Evolutionary conservation across 257 asterid genomes (phyloP), one percentile per base, ranked within the genome.

Genomic region (Plantago elongata): DNA sequence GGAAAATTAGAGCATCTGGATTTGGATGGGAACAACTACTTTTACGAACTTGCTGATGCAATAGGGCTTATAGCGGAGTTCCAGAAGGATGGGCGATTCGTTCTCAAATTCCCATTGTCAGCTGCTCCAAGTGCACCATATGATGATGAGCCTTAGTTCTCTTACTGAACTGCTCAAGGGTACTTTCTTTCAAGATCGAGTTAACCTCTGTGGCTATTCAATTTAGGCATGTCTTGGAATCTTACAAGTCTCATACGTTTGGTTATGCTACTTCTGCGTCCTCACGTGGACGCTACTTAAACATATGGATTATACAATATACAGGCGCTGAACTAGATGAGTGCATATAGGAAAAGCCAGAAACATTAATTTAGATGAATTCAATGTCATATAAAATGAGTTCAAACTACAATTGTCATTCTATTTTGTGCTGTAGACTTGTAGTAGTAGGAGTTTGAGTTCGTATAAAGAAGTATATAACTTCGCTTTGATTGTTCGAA

Each of bases 1-100:
- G 97, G 93, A 57, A 87, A 72, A 64, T 68, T 90, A 63, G 77
- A 85, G 84, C 95, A 68, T 69, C 81, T 90, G 77, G 96, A 90
- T 75, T 79, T 90, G 81, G 63, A 83, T 11, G 95, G 95, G 61
- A 85, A 87, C 63, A 51, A 61, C 59, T 66, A 78, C 10, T 75
- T 77, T 69, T 63, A 69, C 61, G 74, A 61, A 67, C 54, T 57
- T 51, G 66, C 71, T 62, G 81, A 80, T 49, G 69, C 71, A 22
- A 59, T 67, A 44, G 68, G 83, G 11, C 62, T 66, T 64, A 67
- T 79, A 66, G 76, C 83, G 46, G 90, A 81, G 62, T 75, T 80
- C 55, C 77, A 57, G 68, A 47, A 34, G 47, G 65, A 69, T 16
- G 95, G 90, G 45, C 74, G 78, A 58, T 63, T 62, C 64, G 13